phyloP scores from a whole-genome alignment of 257 asterid genomes.

The Echites panduratus region DNA sequence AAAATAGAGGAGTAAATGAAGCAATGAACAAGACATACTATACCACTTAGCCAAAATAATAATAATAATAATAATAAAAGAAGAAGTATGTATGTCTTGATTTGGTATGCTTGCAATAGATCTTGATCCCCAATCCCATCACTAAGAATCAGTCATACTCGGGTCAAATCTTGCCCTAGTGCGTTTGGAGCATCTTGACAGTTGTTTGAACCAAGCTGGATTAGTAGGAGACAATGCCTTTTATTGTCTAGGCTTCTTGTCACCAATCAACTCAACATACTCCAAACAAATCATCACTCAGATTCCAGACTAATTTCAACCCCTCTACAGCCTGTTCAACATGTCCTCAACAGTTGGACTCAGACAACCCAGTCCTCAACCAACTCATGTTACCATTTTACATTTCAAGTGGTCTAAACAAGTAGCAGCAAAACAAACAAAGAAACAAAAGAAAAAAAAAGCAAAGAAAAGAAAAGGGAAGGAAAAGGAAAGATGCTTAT shows the following conservation, averaged over 20 bases:
- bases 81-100: no score
- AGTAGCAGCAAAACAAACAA: neutral
- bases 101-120: neutral
- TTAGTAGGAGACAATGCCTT: neutral
- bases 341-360: no score
- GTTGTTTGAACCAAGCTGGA: neutral
- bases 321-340: conserved; percentile 1
- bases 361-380: no score
- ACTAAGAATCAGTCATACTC: neutral
- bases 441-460: neutral
- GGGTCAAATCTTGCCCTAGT: neutral
- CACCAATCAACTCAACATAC: no score
- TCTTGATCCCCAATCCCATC: neutral
- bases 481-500: neutral
- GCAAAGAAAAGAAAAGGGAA: neutral
- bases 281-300: no score
- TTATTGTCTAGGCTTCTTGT: neutral
- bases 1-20: no score
- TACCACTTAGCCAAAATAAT: no score
- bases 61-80: no score
- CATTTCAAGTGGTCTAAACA: neutral
- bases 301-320: no score
- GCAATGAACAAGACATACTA: no score
- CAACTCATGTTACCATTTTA: no score
- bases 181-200: neutral